These are phyloP conservation scores for Mortierella antarctica DNA, from an alignment of 192 early-diverging fungal genomes.

Conservation along the genomic window DNA sequence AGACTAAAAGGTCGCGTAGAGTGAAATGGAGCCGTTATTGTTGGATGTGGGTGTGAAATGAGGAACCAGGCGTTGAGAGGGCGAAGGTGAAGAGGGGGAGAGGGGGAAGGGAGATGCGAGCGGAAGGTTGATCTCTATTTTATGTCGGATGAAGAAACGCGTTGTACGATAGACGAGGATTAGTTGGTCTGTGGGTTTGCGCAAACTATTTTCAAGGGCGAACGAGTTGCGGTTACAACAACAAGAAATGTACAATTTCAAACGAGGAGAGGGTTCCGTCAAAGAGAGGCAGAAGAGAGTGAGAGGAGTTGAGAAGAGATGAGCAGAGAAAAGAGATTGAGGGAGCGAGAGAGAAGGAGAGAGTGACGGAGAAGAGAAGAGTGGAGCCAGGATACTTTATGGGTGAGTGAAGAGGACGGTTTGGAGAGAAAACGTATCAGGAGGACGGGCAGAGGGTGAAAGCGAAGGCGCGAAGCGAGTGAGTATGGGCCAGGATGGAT, in stretches of 20 bases:
- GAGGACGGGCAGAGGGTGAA: neutral
- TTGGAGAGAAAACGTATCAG: too few relatives aligned
- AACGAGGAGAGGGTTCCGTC: neutral
- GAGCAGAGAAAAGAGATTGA: neutral
- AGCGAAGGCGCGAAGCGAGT: neutral
- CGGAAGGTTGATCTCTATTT: neutral
- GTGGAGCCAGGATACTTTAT: neutral
- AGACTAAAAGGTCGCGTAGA: too few relatives aligned
- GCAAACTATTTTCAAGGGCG: too few relatives aligned
- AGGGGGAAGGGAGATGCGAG: neutral
- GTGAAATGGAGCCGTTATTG: too few relatives aligned
- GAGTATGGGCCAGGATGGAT: neutral
- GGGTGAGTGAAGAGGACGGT: too few relatives aligned
- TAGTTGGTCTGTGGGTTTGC: too few relatives aligned
- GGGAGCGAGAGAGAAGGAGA: neutral
- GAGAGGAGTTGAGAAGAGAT: neutral
- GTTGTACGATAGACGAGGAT: too few relatives aligned
- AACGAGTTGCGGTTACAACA: too few relatives aligned
- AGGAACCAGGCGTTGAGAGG: neutral
- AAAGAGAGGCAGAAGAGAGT: conserved; percentile 1
- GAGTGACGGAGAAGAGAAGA: neutral
- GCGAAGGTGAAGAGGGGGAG: neutral
- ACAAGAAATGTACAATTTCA: too few relatives aligned
- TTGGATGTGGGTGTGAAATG: neutral
- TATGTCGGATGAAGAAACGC: too few relatives aligned